Percentiles rank a stretch among this genome's conserved stretches.
Evolutionary conservation across 2,329 filamentous ascomycete genomes (phyloP).

Genomic region (Alternaria sp.): DNA sequence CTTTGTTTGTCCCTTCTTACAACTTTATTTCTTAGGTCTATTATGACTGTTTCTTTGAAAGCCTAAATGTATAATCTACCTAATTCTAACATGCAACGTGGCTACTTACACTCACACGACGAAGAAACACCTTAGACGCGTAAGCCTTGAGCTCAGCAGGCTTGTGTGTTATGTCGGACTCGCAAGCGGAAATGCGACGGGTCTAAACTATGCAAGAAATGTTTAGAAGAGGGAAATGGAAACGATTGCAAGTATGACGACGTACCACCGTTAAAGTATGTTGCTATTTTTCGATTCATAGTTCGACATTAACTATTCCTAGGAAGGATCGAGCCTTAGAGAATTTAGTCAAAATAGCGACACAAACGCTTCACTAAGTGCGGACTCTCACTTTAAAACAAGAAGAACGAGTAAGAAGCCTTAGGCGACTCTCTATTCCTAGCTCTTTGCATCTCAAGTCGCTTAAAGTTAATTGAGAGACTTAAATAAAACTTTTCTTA

Average conservation of each 20-base stretch:
- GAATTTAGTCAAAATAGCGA: background rate
- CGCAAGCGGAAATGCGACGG: constrained; percentile 1
- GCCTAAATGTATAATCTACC: background rate
- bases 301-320: background rate
- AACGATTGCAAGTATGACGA: background rate
- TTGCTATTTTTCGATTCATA: background rate
- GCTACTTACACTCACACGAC: background rate
- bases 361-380: background rate
- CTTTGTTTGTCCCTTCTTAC: background rate
- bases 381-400: background rate
- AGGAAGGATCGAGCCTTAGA: background rate
- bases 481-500: background rate
- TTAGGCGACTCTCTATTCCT: too few relatives aligned
- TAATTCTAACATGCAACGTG: background rate
- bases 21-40: background rate
- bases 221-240: background rate
- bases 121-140: background rate
- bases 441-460: background rate
- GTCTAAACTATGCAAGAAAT: background rate
- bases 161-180: background rate
- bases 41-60: background rate
- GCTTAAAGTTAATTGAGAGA: background rate
- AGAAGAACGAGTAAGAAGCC: too few relatives aligned
- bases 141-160: background rate
- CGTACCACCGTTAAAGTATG: background rate